Base-by-base conservation (phyloP, 2,329 filamentous ascomycete species). In the Phialocephala subalpina region DNA sequence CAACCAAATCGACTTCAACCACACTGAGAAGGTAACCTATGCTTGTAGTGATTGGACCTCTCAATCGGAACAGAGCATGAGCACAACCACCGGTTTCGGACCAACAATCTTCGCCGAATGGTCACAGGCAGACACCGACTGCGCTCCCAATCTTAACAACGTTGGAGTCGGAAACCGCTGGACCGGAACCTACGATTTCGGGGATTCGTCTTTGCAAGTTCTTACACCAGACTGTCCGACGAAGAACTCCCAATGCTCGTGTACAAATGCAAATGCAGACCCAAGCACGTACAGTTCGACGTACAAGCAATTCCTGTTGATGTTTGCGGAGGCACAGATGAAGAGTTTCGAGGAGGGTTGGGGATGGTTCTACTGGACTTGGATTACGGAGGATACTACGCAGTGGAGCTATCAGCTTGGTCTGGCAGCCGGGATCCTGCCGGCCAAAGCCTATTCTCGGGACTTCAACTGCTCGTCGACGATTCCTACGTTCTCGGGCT, bases 361-460 rank as follows among this genome's bases (percentile, higher is more conserved):
- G 90, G 96, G 96, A 58, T 99, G 96, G 96, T 97, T 97, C 81
- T 99, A 99, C 81, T 99, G 96, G 96, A 98, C 94, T 38, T 97
- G 96, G 95, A 88, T 94, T 80, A 97, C 95, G 35, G 95, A 98
- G 82, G 84, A 80, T 70, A 90, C 92, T 58, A 84, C 89, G 66
- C 93, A 97, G 80, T 99, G 96, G 96, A 97, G 94, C 77, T 97
- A 96, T 82, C 89, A 94, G 79, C 84, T 89, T 69, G 94, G 93
- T 0, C 82, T 94, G 69, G 85, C 85, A 60, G 91, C 91, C 1
- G 93, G 93, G 0, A 93, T 95, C 57, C 78, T 99, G 80, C 96
- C 96, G 1, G 77, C 82, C 45, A 90, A 92, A 81, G 90, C 92
- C 0, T 93, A 91, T 76, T 80, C 87, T 25, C 84, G 89, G 38